Conservation (phyloP, 305 asterid species). For the Solanum hybrid region DNA sequence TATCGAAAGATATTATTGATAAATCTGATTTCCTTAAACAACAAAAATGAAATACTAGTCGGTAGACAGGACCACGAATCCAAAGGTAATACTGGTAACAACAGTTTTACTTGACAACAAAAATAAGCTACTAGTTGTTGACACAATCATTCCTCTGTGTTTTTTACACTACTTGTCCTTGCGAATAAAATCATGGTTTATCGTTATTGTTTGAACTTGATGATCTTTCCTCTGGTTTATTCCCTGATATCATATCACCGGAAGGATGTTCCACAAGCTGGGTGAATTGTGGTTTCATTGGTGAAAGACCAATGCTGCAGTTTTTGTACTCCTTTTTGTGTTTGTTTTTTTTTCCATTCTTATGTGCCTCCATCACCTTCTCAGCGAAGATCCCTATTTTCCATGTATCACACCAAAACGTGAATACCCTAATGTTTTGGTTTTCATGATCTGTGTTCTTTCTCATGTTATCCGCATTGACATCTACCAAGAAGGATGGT, state of each 20-base stretch:
- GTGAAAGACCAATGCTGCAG: conserved; percentile 17
- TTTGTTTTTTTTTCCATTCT: background rate
- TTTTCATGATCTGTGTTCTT: background rate
- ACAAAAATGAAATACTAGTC: too few relatives aligned
- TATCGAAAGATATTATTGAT: too few relatives aligned
- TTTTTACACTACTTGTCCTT: too few relatives aligned
- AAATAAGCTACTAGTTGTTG: too few relatives aligned
- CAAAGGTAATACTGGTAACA: too few relatives aligned
- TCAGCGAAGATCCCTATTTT: conserved; percentile 2
- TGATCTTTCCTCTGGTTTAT: too few relatives aligned
- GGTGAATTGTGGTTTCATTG: conserved; percentile 10
- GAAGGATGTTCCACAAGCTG: background rate
- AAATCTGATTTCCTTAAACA: too few relatives aligned
- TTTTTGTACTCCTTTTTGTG: conserved; percentile 4
- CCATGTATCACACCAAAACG: conserved; percentile 26
- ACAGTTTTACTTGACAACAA: too few relatives aligned
- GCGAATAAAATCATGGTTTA: too few relatives aligned
- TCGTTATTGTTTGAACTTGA: too few relatives aligned
- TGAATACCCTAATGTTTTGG: background rate
- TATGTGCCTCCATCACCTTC: conserved; percentile 7
- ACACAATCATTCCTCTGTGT: too few relatives aligned
- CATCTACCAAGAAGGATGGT: background rate
- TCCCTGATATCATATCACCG: background rate
- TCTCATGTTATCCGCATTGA: background rate
- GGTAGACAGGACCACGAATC: too few relatives aligned